Evolutionary conservation across 192 early-diverging fungal genomes (phyloP).

Genomic region (Dissophora ornata): DNA sequence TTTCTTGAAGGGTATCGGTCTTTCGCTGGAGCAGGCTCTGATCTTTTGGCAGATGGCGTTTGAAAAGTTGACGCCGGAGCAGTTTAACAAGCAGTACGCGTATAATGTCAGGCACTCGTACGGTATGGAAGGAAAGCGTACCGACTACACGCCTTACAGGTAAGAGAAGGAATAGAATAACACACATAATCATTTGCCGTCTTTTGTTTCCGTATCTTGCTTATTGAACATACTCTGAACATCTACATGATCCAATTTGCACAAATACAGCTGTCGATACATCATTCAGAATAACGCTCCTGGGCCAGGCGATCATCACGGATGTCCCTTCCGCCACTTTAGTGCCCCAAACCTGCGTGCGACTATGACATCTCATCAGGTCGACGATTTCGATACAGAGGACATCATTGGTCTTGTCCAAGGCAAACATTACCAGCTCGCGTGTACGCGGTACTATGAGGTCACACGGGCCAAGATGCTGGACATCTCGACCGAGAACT

Average conservation of each 20-base stretch:
- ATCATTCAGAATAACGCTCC: slow-evolving; percentile 88
- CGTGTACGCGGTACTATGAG: slow-evolving; percentile 92
- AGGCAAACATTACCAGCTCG: slow-evolving; percentile 90
- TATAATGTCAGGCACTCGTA: slow-evolving; percentile 98
- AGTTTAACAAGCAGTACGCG: slow-evolving; percentile 93
- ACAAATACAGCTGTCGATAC: slow-evolving; percentile 85
- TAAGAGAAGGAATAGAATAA: slow-evolving; percentile 31
- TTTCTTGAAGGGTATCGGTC: slow-evolving; percentile 95
- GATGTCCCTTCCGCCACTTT: slow-evolving; percentile 95
- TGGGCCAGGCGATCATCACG: slow-evolving; percentile 88
- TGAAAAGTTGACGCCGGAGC: slow-evolving; percentile 80
- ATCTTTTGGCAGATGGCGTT: slow-evolving; percentile 93
- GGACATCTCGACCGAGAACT: slow-evolving; percentile 18
- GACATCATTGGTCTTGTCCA: slow-evolving; percentile 76
- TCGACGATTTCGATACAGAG: slow-evolving; percentile 68
- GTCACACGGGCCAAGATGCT: slow-evolving; percentile 60
- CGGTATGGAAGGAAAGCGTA: slow-evolving; percentile 91
- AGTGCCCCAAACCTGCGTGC: slow-evolving; percentile 70
- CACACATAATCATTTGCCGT: no score
- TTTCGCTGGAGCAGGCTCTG: slow-evolving; percentile 89
- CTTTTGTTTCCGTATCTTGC: no score
- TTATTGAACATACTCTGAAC: no score
- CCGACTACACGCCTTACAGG: slow-evolving; percentile 80
- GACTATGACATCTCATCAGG: slow-evolving; percentile 66
- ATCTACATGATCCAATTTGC: no score